These are phyloP conservation scores for Globisporangium ultimum DNA, from an alignment of 352 stramenopile species.

Conservation along the genomic window DNA sequence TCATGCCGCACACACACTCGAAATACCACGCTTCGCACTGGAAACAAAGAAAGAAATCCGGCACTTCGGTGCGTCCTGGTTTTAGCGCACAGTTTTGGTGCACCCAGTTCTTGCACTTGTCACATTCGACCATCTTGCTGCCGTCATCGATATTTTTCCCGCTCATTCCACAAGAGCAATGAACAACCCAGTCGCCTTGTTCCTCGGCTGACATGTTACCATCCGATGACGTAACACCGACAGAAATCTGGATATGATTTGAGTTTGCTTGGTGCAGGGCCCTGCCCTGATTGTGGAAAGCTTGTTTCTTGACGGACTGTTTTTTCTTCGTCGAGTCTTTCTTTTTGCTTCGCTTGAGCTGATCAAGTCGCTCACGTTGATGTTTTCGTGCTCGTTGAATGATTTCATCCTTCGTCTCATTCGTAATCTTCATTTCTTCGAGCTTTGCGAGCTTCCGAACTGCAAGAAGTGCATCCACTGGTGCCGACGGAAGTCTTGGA, in stretches of 20 bases:
- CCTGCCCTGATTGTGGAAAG: no score
- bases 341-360: conserved; percentile 25
- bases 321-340: conserved; percentile 25
- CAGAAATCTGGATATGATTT: background rate
- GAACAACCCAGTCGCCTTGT: conserved; percentile 55
- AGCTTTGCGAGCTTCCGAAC: conserved; percentile 46
- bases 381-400: conserved; percentile 31
- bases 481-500: conserved; percentile 43
- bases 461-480: conserved; percentile 56
- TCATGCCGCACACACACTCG: conserved; percentile 48
- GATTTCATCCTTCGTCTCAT: conserved; percentile 31
- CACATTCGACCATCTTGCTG: conserved; percentile 32
- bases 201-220: conserved; percentile 1
- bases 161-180: conserved; percentile 57
- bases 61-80: conserved; percentile 2
- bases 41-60: conserved; percentile 10
- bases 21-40: conserved; percentile 57
- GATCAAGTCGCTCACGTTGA: conserved; percentile 33
- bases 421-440: conserved; percentile 53
- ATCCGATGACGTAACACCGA: background rate
- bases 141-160: conserved; percentile 57
- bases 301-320: background rate
- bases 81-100: conserved; percentile 15
- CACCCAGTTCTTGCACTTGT: conserved; percentile 35
- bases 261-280: background rate